Evolutionary conservation across 768 basidiomycete species (phyloP).

Genomic region (Mycena maculata): DNA sequence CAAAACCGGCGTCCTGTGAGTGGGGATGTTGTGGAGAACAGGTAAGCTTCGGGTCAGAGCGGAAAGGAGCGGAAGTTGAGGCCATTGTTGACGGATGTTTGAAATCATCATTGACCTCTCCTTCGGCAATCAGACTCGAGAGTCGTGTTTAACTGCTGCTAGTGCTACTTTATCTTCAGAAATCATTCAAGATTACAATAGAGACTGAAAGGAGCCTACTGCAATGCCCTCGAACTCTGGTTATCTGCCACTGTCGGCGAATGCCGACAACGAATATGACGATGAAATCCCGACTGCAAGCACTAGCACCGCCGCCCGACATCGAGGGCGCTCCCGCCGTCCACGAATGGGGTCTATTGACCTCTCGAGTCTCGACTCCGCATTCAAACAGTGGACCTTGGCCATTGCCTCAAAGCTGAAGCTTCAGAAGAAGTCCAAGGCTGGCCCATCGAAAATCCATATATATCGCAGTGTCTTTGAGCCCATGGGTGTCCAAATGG

Average conservation of each 20-base stretch:
- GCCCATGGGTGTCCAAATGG: slow-evolving; percentile 39
- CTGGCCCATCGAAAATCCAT: slow-evolving; percentile 72
- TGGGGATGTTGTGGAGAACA: too few species aligned
- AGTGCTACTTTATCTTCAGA: too few species aligned
- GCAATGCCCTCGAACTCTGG: slow-evolving; percentile 57
- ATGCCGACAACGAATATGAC: slow-evolving; percentile 56
- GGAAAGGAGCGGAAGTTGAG: too few species aligned
- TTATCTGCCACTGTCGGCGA: slow-evolving; percentile 58
- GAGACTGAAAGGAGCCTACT: too few species aligned
- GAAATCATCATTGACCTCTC: too few species aligned
- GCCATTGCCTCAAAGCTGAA: slow-evolving; percentile 89
- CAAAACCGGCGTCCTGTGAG: too few species aligned
- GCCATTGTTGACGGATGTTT: too few species aligned
- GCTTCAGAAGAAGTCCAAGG: slow-evolving; percentile 78
- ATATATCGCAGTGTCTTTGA: slow-evolving; percentile 88
- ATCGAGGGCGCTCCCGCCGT: slow-evolving; percentile 52
- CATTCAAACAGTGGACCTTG: slow-evolving; percentile 93
- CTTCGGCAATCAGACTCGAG: not conserved
- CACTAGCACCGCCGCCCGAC: slow-evolving; percentile 38
- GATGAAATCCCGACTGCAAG: slow-evolving; percentile 31
- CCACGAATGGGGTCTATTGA: slow-evolving; percentile 73
- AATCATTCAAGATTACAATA: not conserved
- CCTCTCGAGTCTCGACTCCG: slow-evolving; percentile 81
- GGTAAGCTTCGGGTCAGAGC: too few species aligned
- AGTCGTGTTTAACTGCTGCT: not conserved